Evolutionary conservation across 1,139 yeast species (phyloP).

Genomic region (Eremothecium coryli): DNA sequence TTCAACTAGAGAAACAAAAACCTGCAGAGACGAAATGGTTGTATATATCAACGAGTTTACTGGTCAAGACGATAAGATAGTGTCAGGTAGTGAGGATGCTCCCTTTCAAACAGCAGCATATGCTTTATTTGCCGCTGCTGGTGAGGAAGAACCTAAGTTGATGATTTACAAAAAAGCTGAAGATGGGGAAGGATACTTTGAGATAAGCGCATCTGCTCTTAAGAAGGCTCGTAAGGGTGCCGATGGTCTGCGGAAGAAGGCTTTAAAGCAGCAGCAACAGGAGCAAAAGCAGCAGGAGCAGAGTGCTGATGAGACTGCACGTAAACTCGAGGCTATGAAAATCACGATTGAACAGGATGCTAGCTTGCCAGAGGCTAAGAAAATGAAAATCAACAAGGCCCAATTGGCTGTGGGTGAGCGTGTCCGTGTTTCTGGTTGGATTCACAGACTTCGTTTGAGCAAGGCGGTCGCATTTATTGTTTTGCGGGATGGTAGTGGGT

Average conservation of each 20-base stretch:
- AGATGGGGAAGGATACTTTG: constrained; percentile 53
- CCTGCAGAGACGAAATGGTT: too few relatives aligned
- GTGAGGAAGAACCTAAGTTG: constrained; percentile 44
- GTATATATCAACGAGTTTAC: constrained; percentile 61
- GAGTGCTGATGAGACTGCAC: constrained; percentile 58
- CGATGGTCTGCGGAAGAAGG: constrained; percentile 83
- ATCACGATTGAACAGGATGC: constrained; percentile 63
- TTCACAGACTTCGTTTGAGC: constrained; percentile 87
- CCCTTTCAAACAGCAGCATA: constrained; percentile 82
- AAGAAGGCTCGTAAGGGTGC: constrained; percentile 96
- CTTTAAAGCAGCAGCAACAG: constrained; percentile 64
- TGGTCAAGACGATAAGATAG: constrained; percentile 53
- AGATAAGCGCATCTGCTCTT: constrained; percentile 84
- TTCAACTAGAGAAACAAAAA: too few relatives aligned
- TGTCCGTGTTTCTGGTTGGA: constrained; percentile 84
- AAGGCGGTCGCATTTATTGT: constrained; percentile 88
- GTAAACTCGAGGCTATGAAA: constrained; percentile 68
- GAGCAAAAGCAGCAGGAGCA: constrained; percentile 53
- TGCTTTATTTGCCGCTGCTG: constrained; percentile 44
- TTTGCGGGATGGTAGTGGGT: constrained; percentile 93
- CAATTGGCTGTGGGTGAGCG: constrained; percentile 49
- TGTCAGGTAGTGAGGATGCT: constrained; percentile 50
- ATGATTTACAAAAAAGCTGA: constrained; percentile 57
- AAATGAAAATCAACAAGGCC: constrained; percentile 53
- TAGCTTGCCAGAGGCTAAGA: constrained; percentile 59